Evolutionary conservation across 2,329 filamentous ascomycete species (phyloP), one percentile per base, ranked within the genome.

Genomic region (Fusarium praegraminearum): DNA sequence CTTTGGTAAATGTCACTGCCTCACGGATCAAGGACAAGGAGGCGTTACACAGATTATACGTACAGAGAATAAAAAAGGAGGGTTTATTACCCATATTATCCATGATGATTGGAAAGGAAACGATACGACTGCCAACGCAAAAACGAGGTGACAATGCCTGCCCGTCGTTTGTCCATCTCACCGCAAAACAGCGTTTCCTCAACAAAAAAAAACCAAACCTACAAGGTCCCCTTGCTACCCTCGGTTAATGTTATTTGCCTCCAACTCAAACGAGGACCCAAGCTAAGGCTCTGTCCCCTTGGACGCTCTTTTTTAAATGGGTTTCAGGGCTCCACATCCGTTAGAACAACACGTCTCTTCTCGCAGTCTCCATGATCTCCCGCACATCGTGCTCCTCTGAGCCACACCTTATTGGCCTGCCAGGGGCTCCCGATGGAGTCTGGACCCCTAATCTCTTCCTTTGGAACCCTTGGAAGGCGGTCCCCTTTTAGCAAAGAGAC

Each of bases 401-500:
- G 36, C 43, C 20, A 24, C n/a, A 45, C 47, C 65, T 49, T 57
- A 72, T 73, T 73, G 71, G 71, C 49, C 46, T 57, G 44, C 22
- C 43, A 45, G 28, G 52, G 51, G 52, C 22, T n/a, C 5, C 16
- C 28, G 18, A 61, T 43, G 36, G 64, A 61, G 68, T 58, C 60
- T 74, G 72, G 72, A 72, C 72, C 72, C 72, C 68, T 74, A 74
- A 72, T 69, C 44, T 36, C 43, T 30, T 35, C 33, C n/a, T 24
- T 10, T 16, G 12, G 10, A 32, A 26, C 41, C 38, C 51, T 18
- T 45, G 51, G 36, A 41, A 62, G 57, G 57, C 20, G 20, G 59
- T 53, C 57, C 59, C 40, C 61, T 36, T 20, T n/a, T 36, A 38
- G 36, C 11, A 38, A 38, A 38, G 18, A 30, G 28, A 30, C 28